These are phyloP conservation scores for Dovyalis caffra DNA, from an alignment of 345 rosid species.

Conservation along the genomic window DNA sequence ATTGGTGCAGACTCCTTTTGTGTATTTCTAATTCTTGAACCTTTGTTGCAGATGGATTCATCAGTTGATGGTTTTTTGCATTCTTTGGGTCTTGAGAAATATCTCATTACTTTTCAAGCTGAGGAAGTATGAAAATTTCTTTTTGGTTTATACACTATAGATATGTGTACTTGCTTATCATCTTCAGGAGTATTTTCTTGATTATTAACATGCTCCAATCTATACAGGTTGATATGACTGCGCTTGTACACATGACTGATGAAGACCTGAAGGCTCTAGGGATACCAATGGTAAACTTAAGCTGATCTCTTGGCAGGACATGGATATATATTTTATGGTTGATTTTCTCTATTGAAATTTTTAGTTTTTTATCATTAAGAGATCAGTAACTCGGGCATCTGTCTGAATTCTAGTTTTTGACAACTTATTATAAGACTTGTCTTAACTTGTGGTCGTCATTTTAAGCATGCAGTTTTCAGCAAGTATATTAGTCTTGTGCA, in stretches of 20 bases:
- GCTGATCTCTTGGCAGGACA: neutral
- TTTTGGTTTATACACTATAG: neutral
- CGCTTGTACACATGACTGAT: slow-evolving; percentile 93
- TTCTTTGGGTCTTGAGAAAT: slow-evolving; percentile 88
- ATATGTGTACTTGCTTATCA: neutral
- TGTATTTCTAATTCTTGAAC: slow-evolving; percentile 13
- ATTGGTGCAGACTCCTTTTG: neutral
- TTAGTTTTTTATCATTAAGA: neutral
- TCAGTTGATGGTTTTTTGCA: slow-evolving; percentile 75
- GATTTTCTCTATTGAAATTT: neutral
- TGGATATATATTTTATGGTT: neutral
- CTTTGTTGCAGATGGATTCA: slow-evolving; percentile 59
- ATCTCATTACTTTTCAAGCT: slow-evolving; percentile 82
- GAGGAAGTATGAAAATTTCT: slow-evolving; percentile 64
- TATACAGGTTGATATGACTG: slow-evolving; percentile 91
- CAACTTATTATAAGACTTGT: neutral
- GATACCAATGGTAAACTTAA: slow-evolving; percentile 79
- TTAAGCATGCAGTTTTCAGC: neutral
- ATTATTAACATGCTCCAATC: slow-evolving; percentile 8
- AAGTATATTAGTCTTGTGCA: neutral
- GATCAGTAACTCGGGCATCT: neutral
- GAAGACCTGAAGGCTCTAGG: slow-evolving; percentile 92
- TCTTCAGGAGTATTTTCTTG: slow-evolving; percentile 1
- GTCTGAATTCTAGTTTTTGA: neutral
- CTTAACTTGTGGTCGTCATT: neutral